These are phyloP conservation scores for Colletotrichum nymphaeae DNA, from an alignment of 2,329 filamentous ascomycete genomes.

Conservation along the genomic window DNA sequence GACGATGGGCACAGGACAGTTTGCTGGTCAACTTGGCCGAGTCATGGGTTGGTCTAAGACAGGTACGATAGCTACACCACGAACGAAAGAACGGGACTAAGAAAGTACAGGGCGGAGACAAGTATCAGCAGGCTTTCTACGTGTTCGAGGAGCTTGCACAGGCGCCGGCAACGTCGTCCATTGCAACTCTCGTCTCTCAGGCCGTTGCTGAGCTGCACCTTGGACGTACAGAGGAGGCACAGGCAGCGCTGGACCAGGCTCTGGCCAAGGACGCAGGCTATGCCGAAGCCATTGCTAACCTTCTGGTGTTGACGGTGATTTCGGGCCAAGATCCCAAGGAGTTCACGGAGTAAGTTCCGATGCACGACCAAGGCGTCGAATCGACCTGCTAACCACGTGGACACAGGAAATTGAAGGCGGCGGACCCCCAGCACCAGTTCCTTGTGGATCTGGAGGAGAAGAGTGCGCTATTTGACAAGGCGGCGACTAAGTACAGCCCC, in stretches of 20 bases:
- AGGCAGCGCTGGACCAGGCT: conserved; percentile 86
- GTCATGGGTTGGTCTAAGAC: conserved; percentile 90
- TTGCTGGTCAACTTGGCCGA: conserved; percentile 94
- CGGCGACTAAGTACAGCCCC: conserved; percentile 85
- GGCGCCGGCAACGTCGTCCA: conserved; percentile 81
- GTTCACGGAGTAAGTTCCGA: conserved; percentile 65
- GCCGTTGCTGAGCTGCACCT: conserved; percentile 93
- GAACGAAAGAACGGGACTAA: conserved; percentile 41
- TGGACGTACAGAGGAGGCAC: conserved; percentile 87
- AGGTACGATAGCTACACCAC: conserved; percentile 65
- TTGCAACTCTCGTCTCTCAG: conserved; percentile 83
- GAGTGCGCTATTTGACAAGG: conserved; percentile 87
- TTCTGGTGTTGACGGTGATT: conserved; percentile 82
- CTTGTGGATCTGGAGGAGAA: conserved; percentile 84
- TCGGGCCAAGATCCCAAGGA: conserved; percentile 77
- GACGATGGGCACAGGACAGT: conserved; percentile 95
- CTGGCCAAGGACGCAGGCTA: conserved; percentile 78
- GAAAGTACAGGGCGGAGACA: conserved; percentile 80
- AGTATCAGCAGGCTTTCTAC: conserved; percentile 97
- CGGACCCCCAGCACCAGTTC: conserved; percentile 75
- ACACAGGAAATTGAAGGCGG: conserved; percentile 64
- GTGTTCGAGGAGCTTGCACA: conserved; percentile 97
- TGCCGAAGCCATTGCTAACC: conserved; percentile 83
- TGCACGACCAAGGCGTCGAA: not conserved
- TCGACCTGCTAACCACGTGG: conserved; percentile 21